Evolutionary conservation across 176 grass and related monocot species (phyloP).

Genomic region (Areca catechu): DNA sequence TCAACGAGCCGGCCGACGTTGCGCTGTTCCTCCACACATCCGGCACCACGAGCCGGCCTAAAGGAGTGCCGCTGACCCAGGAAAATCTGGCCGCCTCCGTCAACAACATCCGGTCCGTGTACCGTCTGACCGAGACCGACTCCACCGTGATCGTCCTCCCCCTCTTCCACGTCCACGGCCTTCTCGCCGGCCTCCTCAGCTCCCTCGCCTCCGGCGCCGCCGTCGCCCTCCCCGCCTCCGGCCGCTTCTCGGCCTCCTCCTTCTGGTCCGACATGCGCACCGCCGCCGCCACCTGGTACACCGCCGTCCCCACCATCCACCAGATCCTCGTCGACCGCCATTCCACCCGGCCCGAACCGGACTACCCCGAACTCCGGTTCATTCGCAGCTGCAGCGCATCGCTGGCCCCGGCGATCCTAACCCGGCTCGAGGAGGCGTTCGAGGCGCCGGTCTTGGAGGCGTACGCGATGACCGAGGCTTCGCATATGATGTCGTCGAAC

Average conservation of each 20-base stretch:
- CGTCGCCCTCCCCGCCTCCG: slow-evolving; percentile 38
- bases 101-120: slow-evolving; percentile 55
- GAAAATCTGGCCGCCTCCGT: slow-evolving; percentile 80
- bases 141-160: slow-evolving; percentile 70
- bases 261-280: slow-evolving; percentile 86
- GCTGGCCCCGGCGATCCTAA: slow-evolving; percentile 62
- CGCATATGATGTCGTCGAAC: slow-evolving; percentile 83
- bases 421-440: slow-evolving; percentile 54
- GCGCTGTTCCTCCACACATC: slow-evolving; percentile 94
- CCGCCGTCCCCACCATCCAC: slow-evolving; percentile 81
- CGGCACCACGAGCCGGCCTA: slow-evolving; percentile 86
- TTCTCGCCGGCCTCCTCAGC: slow-evolving; percentile 50
- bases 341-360: slow-evolving; percentile 21
- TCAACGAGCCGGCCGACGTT: slow-evolving; percentile 40
- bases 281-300: slow-evolving; percentile 65
- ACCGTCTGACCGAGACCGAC: slow-evolving; percentile 45
- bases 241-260: slow-evolving; percentile 74
- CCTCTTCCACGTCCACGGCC: slow-evolving; percentile 91
- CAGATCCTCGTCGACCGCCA: slow-evolving; percentile 91
- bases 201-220: slow-evolving; percentile 54
- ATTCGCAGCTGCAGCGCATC: slow-evolving; percentile 93
- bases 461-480: slow-evolving; percentile 93
- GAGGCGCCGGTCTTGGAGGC: slow-evolving; percentile 69
- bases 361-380: slow-evolving; percentile 59
- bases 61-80: slow-evolving; percentile 79